Conservation (phyloP, 768 basidiomycete genomes). For the Gloeostereum incarnatum region DNA sequence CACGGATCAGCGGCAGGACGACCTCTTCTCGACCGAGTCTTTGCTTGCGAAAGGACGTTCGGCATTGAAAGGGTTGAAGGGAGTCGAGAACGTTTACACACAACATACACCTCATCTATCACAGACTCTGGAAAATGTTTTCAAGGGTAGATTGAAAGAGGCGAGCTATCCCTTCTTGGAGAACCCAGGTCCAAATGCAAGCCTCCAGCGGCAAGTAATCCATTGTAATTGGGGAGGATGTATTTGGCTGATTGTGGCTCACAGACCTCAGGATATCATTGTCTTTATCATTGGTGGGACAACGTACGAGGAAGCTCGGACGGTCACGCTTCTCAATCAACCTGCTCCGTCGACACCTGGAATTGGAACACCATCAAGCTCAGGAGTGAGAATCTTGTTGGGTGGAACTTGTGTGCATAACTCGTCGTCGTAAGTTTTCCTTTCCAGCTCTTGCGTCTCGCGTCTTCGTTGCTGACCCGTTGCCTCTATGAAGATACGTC, state of each 20-base stretch:
- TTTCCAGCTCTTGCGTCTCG: too few relatives aligned
- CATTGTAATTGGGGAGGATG: not conserved
- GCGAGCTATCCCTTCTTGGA: slow-evolving; percentile 86
- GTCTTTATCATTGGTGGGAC: slow-evolving; percentile 95
- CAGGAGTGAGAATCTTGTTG: slow-evolving; percentile 71
- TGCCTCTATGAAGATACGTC: slow-evolving; percentile 49
- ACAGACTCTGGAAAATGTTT: slow-evolving; percentile 83
- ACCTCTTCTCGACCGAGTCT: slow-evolving; percentile 92
- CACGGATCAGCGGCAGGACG: slow-evolving; percentile 93
- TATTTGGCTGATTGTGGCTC: not conserved
- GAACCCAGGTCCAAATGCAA: slow-evolving; percentile 51
- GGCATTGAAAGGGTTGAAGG: slow-evolving; percentile 90
- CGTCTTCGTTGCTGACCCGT: slow-evolving; percentile 6
- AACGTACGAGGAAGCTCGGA: slow-evolving; percentile 91
- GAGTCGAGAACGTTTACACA: slow-evolving; percentile 98
- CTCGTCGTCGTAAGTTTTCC: slow-evolving; percentile 63
- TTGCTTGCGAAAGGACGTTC: slow-evolving; percentile 90
- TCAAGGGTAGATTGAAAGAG: slow-evolving; percentile 82
- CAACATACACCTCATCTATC: slow-evolving; percentile 92
- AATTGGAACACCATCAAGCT: slow-evolving; percentile 35
- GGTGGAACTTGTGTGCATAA: slow-evolving; percentile 96
- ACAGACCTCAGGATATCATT: slow-evolving; percentile 91
- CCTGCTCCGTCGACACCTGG: slow-evolving; percentile 47
- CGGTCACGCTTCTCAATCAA: slow-evolving; percentile 81
- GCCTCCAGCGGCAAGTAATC: slow-evolving; percentile 53